Evolutionary conservation across 148 eudicot species (phyloP).

Genomic region (Diospyros kaki): DNA sequence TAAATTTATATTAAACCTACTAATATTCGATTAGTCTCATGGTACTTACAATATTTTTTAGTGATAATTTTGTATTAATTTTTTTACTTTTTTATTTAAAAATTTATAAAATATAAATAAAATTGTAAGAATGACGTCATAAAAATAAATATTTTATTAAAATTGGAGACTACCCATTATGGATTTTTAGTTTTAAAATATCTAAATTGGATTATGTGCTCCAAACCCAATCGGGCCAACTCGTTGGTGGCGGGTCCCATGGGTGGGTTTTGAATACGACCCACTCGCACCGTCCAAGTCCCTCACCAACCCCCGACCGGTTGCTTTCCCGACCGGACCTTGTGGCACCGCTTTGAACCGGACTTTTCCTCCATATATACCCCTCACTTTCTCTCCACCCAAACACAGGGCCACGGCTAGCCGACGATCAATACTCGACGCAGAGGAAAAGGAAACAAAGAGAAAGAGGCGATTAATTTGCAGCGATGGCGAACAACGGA

Average conservation of each 20-base stretch:
- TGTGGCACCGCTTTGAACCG: constrained; percentile 26
- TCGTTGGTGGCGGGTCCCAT: neutral
- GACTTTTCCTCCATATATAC: constrained; percentile 20
- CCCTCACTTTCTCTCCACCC: neutral
- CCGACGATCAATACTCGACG: neutral
- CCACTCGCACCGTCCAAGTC: neutral
- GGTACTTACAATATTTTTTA: too few species aligned
- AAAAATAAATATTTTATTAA: too few species aligned
- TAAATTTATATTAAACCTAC: too few species aligned
- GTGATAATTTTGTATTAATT: too few species aligned
- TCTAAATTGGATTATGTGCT: too few species aligned
- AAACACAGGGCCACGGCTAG: neutral
- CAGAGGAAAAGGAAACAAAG: neutral
- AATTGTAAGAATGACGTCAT: too few species aligned
- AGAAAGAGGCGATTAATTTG: neutral
- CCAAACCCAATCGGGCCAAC: too few species aligned
- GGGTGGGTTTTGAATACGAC: neutral
- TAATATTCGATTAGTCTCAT: too few species aligned
- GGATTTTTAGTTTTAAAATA: too few species aligned
- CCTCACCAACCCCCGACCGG: constrained; percentile 61
- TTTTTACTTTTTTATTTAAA: too few species aligned
- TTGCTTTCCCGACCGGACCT: constrained; percentile 15
- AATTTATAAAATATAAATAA: too few species aligned
- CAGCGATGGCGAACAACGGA: constrained; percentile 46
- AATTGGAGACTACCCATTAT: too few species aligned